Conservation (phyloP, 495 filamentous ascomycete species). For the Podospora pseudopauciseta region DNA sequence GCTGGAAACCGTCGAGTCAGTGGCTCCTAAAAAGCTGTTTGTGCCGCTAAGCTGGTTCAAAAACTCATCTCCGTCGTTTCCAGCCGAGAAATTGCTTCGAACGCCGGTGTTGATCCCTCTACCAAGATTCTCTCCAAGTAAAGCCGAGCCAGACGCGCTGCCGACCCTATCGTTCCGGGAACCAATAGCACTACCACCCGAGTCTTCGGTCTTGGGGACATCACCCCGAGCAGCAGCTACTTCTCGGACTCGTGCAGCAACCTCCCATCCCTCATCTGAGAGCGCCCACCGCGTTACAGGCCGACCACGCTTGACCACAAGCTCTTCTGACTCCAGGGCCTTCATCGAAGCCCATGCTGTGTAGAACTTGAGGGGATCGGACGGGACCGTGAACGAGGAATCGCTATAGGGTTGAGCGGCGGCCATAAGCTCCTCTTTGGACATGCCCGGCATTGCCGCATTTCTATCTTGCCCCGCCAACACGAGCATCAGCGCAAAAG, state of each 20-base stretch:
- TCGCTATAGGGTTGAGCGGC: constrained; percentile 71
- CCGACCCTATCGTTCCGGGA: neutral
- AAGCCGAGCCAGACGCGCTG: neutral
- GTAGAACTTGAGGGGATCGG: constrained; percentile 65
- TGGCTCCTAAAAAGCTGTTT: neutral
- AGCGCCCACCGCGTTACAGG: constrained; percentile 66
- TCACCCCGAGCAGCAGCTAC: constrained; percentile 7
- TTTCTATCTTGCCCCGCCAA: constrained; percentile 63
- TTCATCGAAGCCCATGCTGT: constrained; percentile 89
- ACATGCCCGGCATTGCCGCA: constrained; percentile 53
- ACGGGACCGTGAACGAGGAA: constrained; percentile 66
- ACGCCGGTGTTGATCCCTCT: neutral
- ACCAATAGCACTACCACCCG: neutral
- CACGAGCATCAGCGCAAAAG: constrained; percentile 70
- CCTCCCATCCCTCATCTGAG: constrained; percentile 77
- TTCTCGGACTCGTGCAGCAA: constrained; percentile 63
- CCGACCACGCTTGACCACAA: constrained; percentile 68
- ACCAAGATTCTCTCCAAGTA: neutral
- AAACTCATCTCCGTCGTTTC: neutral
- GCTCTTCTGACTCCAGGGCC: constrained; percentile 67
- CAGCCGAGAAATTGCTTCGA: neutral
- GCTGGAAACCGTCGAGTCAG: neutral
- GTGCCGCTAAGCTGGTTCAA: neutral
- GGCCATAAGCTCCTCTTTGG: constrained; percentile 66
- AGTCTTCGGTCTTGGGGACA: neutral